Percentiles rank a stretch among this genome's conserved stretches.
phyloP scores from a whole-genome alignment of 108 stramenopile species.

The Cyclotella atomus region DNA sequence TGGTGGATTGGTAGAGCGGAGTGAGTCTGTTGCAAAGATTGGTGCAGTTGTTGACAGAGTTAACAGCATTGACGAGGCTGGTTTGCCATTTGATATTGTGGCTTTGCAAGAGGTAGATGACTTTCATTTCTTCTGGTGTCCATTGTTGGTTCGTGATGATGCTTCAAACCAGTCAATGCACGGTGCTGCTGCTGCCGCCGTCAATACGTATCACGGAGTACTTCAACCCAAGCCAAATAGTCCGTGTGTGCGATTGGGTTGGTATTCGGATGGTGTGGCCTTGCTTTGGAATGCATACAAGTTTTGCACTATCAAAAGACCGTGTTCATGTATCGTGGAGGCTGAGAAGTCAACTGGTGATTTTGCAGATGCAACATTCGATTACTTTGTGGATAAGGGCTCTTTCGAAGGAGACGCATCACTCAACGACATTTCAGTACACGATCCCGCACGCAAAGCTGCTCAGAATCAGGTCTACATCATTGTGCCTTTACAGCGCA shows the following conservation, averaged over 20 bases:
- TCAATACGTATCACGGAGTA: slow-evolving; percentile 45
- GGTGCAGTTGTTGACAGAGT: neutral
- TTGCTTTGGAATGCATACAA: slow-evolving; percentile 44
- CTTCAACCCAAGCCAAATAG: slow-evolving; percentile 53
- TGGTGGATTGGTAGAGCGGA: neutral
- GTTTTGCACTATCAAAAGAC: slow-evolving; percentile 21
- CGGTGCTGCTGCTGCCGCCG: neutral
- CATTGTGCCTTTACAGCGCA: slow-evolving; percentile 39
- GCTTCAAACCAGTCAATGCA: neutral
- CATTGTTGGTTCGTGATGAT: slow-evolving; percentile 24
- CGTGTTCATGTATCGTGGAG: neutral
- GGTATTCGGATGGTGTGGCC: slow-evolving; percentile 67
- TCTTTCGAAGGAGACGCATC: neutral
- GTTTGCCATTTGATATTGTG: slow-evolving; percentile 49
- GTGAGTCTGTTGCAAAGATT: neutral
- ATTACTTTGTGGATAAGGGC: slow-evolving; percentile 14
- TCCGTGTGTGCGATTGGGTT: slow-evolving; percentile 52
- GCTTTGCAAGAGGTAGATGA: slow-evolving; percentile 64
- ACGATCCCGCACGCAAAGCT: neutral
- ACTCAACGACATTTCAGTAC: neutral
- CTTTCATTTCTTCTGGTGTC: slow-evolving; percentile 50
- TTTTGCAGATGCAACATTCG: neutral
- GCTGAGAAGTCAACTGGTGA: neutral
- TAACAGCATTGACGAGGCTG: neutral
- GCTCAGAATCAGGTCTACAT: slow-evolving; percentile 50